Conservation (phyloP, 2,329 filamentous ascomycete species). For the Fusarium ramigenum region DNA sequence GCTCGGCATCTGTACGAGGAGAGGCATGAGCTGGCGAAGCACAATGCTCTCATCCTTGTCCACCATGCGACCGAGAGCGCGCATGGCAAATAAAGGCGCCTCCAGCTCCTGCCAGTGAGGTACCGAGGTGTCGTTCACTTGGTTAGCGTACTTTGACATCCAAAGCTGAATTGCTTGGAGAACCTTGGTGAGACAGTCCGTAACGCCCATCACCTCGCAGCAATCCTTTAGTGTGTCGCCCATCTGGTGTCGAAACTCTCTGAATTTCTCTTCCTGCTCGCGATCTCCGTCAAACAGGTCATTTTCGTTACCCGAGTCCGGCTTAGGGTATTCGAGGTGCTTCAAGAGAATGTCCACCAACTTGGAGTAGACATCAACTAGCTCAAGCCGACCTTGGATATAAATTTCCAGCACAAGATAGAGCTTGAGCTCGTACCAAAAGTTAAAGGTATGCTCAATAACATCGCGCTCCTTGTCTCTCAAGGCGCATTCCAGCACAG, state of each 20-base stretch:
- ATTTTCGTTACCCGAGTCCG: conserved; percentile 75
- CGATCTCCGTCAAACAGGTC: conserved; percentile 96
- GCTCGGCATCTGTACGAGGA: conserved; percentile 92
- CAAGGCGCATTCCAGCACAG: conserved; percentile 89
- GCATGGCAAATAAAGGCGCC: conserved; percentile 92
- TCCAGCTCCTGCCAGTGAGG: conserved; percentile 97
- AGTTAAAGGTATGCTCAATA: conserved; percentile 92
- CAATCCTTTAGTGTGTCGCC: conserved; percentile 97
- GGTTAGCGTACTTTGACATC: conserved; percentile 83
- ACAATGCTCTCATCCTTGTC: conserved; percentile 87
- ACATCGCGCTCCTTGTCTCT: conserved; percentile 90
- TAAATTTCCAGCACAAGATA: conserved; percentile 93
- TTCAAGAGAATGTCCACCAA: conserved; percentile 93
- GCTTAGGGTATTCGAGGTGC: conserved; percentile 86
- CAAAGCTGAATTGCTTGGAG: conserved; percentile 86
- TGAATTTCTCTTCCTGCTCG: conserved; percentile 95
- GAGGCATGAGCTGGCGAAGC: conserved; percentile 88
- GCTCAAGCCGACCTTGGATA: conserved; percentile 78
- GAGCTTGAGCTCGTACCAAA: conserved; percentile 99
- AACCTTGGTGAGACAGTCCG: conserved; percentile 89
- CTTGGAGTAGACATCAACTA: conserved; percentile 84
- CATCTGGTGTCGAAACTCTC: conserved; percentile 96
- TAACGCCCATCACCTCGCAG: conserved; percentile 94
- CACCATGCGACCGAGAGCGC: conserved; percentile 97
- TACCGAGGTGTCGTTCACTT: conserved; percentile 77